Conservation (phyloP, 1,139 yeast species). For the Protomyces macrosporus region DNA sequence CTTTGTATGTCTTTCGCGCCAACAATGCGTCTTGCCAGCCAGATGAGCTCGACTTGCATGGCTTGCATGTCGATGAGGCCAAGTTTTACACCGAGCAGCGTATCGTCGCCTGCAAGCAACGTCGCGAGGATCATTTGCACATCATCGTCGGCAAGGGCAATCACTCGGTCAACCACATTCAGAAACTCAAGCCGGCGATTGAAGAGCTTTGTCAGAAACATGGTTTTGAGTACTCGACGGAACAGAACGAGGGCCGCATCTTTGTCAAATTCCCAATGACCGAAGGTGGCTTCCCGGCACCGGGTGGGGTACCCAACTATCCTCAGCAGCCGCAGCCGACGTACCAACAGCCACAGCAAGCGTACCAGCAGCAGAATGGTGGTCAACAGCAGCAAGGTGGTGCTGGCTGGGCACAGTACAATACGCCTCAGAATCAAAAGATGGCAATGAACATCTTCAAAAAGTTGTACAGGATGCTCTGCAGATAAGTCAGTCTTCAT, state of each 20-base stretch:
- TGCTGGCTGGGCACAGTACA: slow-evolving; percentile 23
- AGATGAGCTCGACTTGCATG: slow-evolving; percentile 91
- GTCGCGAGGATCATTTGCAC: slow-evolving; percentile 51
- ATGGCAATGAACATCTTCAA: slow-evolving; percentile 16
- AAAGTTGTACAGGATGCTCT: slow-evolving; percentile 5
- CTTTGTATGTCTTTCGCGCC: slow-evolving; percentile 78
- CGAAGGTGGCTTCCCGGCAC: slow-evolving; percentile 20
- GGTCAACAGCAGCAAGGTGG: slow-evolving; percentile 33
- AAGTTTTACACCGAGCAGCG: slow-evolving; percentile 67
- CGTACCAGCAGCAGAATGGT: slow-evolving; percentile 33
- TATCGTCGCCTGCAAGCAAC: slow-evolving; percentile 57
- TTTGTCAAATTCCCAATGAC: slow-evolving; percentile 53
- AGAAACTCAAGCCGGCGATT: slow-evolving; percentile 85
- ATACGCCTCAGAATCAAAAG: slow-evolving; percentile 15
- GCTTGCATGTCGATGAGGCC: slow-evolving; percentile 84
- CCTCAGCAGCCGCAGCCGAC: slow-evolving; percentile 3
- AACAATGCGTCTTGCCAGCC: slow-evolving; percentile 78
- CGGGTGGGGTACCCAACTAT: slow-evolving; percentile 17
- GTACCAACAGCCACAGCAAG: slow-evolving; percentile 27
- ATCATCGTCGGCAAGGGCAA: slow-evolving; percentile 89
- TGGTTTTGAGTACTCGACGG: slow-evolving; percentile 56
- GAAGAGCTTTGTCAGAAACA: slow-evolving; percentile 68
- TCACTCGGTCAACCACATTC: slow-evolving; percentile 75
- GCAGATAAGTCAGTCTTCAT: not conserved
- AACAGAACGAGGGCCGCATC: slow-evolving; percentile 73